Evolutionary conservation across 208 protist genomes (phyloP).

Genomic region (Trypanosoma caninum): DNA sequence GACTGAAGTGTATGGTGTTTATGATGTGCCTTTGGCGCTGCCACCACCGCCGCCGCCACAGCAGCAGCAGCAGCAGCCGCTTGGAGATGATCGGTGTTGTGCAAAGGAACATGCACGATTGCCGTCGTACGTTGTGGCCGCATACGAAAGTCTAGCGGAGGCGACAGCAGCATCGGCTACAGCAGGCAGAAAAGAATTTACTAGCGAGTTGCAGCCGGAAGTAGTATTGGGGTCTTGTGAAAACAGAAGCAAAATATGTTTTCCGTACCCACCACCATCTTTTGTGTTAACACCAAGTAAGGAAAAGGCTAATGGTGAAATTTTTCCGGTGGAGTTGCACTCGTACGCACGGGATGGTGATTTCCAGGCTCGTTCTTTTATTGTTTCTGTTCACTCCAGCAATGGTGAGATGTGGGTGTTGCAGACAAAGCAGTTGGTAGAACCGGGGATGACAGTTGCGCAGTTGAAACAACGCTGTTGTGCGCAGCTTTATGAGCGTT

Average conservation of each 20-base stretch:
- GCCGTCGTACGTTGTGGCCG: not conserved
- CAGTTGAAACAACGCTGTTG: conserved; percentile 14
- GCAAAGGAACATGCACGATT: not conserved
- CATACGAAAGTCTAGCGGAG: not conserved
- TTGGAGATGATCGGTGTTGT: not conserved
- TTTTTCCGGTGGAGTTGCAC: not conserved
- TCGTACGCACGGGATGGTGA: not conserved
- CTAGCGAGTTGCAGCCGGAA: not conserved
- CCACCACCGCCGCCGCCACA: too few species aligned
- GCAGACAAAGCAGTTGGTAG: conserved; percentile 13
- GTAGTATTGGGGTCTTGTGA: not conserved
- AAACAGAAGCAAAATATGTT: not conserved
- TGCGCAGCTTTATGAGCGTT: conserved; percentile 16
- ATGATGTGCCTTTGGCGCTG: too few species aligned
- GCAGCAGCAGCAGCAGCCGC: not conserved
- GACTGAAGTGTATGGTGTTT: too few species aligned
- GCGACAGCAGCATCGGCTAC: not conserved
- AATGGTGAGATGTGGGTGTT: conserved; percentile 16
- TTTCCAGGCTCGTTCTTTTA: conserved; percentile 2
- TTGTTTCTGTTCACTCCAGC: conserved; percentile 23
- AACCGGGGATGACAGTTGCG: conserved; percentile 21
- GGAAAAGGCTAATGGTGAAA: too few species aligned
- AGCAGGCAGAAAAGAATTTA: not conserved
- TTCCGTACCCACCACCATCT: not conserved
- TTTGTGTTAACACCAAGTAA: not conserved